Base-by-base conservation (phyloP, 345 rosid species). In the Hypericum perforatum region DNA sequence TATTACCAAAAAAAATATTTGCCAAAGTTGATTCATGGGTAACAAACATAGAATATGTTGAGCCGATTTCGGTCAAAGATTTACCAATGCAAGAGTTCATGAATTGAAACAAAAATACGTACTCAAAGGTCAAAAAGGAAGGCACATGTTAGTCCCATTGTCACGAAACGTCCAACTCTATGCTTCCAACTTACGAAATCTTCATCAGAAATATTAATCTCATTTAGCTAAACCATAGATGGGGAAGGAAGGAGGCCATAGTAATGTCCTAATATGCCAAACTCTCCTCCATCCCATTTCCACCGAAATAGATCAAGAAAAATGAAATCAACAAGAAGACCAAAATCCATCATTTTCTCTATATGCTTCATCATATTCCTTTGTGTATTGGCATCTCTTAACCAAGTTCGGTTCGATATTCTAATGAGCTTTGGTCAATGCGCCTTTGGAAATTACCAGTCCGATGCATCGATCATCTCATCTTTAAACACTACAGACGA, bases 291-390 rank as follows among this genome's bases (percentile, higher is more conserved):
- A 32, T 8, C 12, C 55, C 52, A 65, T 38, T 12, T 16, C 53
- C 38, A 39, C 42, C 38, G 11, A 11, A 2, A 2, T 0, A 15
- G 3, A 41, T 39, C 6, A 22, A 16, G 11, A 29, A 51, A 29
- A 11, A 76, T 68, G 82, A 71, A 65, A 38, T 11, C 50, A 8
- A 7, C 66, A 7, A 77, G 51, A 41, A 2, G 53, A 68, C 36
- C 58, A 62, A 0, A 69, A n/a, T 73, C 79, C 68, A 65, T 81
- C 5, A 43, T 86, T 63, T 59, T 67, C 9, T 80, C 84, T 58
- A 48, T 86, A 60, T 54, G 71, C 72, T 82, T 77, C 74, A 78
- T 86, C 70, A 36, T 81, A 13, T 71, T 79, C 62, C 77, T 86
- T 0, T 82, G 95, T 44, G 42, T 74, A 11, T 48, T 86, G 54